Evolutionary conservation across 2,329 filamentous ascomycete species (phyloP), one percentile per base, ranked within the genome.

Genomic region (Arachnopeziza araneosa): DNA sequence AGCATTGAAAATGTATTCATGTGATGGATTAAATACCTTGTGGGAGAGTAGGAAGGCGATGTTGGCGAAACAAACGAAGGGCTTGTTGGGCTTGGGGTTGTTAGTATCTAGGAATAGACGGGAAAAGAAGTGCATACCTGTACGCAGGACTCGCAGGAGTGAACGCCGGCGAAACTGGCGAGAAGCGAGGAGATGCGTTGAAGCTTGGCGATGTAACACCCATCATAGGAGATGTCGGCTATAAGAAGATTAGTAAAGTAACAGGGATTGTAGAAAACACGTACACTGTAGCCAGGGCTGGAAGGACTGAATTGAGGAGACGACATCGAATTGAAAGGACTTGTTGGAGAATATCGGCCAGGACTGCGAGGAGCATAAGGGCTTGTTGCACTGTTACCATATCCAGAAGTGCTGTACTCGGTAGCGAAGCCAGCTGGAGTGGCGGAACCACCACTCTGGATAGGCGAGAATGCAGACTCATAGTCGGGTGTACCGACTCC

Each of bases 371-470:
- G 61, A 26, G 55, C 73, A 71, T 86, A 90, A 1, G 90, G 88
- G 71, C 89, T 92, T 75, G 85, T 80, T 12, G 80, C 80, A 66
- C 82, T 62, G 65, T 82, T 61, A 64, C 82, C 64, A 64, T 80
- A 79, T 24, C 60, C 70, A 64, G 23, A 59, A 58, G 74, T 78
- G 55, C 79, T 77, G 49, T 87, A 87, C 66, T 84, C 83, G 2
- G 82, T 84, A 30, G 65, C 80, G 69, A 90, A 91, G 53, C 86
- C 86, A 52, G 80, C 78, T 32, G 87, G 84, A 59, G 80, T 81
- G 63, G 91, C 89, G 58, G 92, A 93, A 26, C 88, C 89, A 56
- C 84, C 81, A 64, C 83, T 83, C 67, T 90, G 86, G 70, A 95
- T 91, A 55, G 90, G 90, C 36, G 90, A 95, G 81, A 89, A 89